These are phyloP conservation scores for Hyaloperonospora brassicae DNA, from an alignment of 352 stramenopile genomes.

Conservation along the genomic window DNA sequence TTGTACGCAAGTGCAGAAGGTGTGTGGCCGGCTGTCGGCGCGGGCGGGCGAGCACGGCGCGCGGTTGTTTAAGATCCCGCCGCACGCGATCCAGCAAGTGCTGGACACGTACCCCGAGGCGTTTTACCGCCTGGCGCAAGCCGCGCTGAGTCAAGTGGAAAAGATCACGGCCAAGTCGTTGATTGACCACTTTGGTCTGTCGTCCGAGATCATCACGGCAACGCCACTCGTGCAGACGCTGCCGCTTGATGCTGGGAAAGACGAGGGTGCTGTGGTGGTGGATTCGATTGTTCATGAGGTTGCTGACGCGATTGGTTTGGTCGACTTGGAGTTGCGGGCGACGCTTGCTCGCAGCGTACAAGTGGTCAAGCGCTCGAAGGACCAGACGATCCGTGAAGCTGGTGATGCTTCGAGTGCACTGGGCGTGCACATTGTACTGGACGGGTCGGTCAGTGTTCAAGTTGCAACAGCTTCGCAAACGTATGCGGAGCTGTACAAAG, in stretches of 20 bases:
- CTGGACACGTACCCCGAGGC: constrained; percentile 55
- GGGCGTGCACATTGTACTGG: constrained; percentile 54
- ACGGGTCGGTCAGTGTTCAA: constrained; percentile 50
- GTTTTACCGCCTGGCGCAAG: constrained; percentile 67
- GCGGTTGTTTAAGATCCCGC: constrained; percentile 57
- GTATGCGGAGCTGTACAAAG: constrained; percentile 44
- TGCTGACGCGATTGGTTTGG: constrained; percentile 40
- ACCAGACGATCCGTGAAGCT: constrained; percentile 24
- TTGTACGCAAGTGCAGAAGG: constrained; percentile 29
- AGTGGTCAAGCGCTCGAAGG: constrained; percentile 25
- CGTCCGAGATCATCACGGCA: constrained; percentile 32
- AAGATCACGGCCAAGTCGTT: constrained; percentile 74
- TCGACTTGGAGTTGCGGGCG: constrained; percentile 29
- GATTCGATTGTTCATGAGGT: constrained; percentile 28
- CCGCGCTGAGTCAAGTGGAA: constrained; percentile 70
- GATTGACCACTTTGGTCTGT: constrained; percentile 74
- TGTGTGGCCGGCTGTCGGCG: constrained; percentile 52
- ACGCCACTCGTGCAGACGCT: constrained; percentile 26
- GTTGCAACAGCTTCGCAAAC: constrained; percentile 31
- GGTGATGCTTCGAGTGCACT: constrained; percentile 13
- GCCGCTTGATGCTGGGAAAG: constrained; percentile 13
- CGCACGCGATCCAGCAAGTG: constrained; percentile 37
- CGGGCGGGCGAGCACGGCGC: constrained; percentile 38
- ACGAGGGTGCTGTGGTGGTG: neutral
- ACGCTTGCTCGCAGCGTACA: constrained; percentile 28